Conservation (phyloP, 2,329 filamentous ascomycete genomes). For the Fonsecaea nubica region DNA sequence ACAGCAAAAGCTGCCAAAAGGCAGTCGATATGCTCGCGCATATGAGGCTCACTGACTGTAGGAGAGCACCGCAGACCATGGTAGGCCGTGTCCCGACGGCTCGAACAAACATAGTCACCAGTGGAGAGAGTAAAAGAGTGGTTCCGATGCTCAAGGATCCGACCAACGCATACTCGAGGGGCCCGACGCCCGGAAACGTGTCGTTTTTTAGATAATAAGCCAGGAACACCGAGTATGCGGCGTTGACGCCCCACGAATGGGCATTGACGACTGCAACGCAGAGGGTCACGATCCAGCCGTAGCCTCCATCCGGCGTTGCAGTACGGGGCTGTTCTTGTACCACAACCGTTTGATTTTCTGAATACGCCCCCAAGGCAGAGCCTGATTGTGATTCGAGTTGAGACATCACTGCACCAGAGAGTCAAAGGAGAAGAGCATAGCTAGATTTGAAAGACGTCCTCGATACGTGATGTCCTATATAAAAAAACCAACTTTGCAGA, state of each 20-base stretch:
- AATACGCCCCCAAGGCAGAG: too few species aligned
- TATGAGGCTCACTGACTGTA: constrained; percentile 34
- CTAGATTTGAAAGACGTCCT: too few species aligned
- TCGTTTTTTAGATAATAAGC: constrained; percentile 48
- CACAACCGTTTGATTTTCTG: too few species aligned
- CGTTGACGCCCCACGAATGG: constrained; percentile 43
- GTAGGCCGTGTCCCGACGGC: constrained; percentile 30
- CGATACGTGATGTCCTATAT: too few species aligned
- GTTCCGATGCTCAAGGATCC: constrained; percentile 39
- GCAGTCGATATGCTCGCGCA: constrained; percentile 38
- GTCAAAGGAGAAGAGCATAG: too few species aligned
- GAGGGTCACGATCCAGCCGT: constrained; percentile 43
- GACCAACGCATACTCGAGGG: constrained; percentile 43
- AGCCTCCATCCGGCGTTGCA: constrained; percentile 40
- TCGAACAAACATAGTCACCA: constrained; percentile 37
- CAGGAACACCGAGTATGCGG: constrained; percentile 52
- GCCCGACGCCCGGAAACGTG: constrained; percentile 39
- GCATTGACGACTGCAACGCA: constrained; percentile 41
- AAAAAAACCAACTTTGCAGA: too few species aligned
- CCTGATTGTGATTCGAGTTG: too few species aligned
- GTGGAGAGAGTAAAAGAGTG: constrained; percentile 40
- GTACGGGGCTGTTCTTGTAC: too few species aligned
- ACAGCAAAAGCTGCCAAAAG: constrained; percentile 39
- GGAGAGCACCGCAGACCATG: constrained; percentile 33
- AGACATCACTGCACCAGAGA: too few species aligned